Conservation (phyloP, 495 filamentous ascomycete species). For the Neurospora cerealis region DNA sequence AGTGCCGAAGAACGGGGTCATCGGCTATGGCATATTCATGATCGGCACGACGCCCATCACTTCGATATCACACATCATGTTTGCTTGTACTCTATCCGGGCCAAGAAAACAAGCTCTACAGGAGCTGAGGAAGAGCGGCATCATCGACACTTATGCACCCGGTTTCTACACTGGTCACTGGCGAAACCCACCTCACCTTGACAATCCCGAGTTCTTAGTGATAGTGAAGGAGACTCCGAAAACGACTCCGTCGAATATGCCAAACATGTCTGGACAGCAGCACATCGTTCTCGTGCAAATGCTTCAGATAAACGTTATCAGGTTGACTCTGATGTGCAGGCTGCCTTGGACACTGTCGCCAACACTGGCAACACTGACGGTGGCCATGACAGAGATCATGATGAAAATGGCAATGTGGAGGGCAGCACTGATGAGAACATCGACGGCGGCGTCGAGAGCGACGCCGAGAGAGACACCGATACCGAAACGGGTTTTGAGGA, state of each 20-base stretch:
- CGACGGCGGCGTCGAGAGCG: neutral
- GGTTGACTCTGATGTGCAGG: too few relatives aligned
- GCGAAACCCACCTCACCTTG: neutral
- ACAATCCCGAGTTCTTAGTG: neutral
- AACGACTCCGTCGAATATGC: neutral
- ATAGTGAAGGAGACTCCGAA: neutral
- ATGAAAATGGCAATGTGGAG: too few relatives aligned
- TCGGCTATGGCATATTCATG: neutral
- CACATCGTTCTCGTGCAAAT: too few relatives aligned
- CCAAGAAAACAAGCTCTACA: neutral
- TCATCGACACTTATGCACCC: neutral
- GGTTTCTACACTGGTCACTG: neutral
- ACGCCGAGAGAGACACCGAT: too few relatives aligned
- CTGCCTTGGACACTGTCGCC: too few relatives aligned
- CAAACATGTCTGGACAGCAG: neutral
- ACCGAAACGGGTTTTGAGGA: neutral
- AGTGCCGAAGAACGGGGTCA: neutral
- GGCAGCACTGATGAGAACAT: neutral
- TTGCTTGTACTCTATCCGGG: neutral
- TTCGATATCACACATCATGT: neutral
- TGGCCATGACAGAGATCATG: too few relatives aligned
- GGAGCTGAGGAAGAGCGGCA: neutral
- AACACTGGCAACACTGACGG: too few relatives aligned
- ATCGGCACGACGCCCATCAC: neutral
- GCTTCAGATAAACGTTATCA: too few relatives aligned